Evolutionary conservation across 257 asterid species (phyloP), one percentile per base, ranked within the genome.

Genomic region (Knoxia roxburghii): DNA sequence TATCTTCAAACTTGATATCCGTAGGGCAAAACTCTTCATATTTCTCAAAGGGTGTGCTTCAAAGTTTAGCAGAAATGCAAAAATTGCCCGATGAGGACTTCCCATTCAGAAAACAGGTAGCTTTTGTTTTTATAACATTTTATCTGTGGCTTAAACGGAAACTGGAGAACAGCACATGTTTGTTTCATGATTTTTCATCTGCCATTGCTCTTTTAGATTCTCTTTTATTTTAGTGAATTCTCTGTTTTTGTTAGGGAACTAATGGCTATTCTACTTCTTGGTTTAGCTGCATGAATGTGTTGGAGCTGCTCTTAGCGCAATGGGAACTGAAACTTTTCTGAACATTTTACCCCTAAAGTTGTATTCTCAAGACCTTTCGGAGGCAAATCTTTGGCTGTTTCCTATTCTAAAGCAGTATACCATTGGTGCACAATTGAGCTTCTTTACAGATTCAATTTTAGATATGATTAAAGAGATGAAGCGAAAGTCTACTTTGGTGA

Each of bases 301-400:
- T 24, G 99, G 97, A 76, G 75, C 91, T 46, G 96, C 96, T 73
- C 73, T 94, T 81, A 81, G 88, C 15, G 91, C 99, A 49, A 81
- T 94, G 96, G 99, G 97, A 72, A 95, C 99, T 26, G 95, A 83
- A 69, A 70, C 78, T 21, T 87, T 90, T 76, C 75, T 87, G 83
- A 73, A 76, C 69, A 68, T 87, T 78, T 76, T 94, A 54, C 96
- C 96, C 51, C 95, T 94, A 55, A 77, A 90, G 7, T 75, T 94
- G 86, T 94, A 83, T 40, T 76, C 52, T 69, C 68, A 78, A 72
- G 95, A 85, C 71, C 80, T 79, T 68, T 80, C 95, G 1, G 92
- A 88, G 80, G 85, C 91, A 76, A 94, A 90, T 74, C 77, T 85
- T 68, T 94, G 99, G 99, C 87, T 90, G 70, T 87, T 90, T 69